Evolutionary conservation across 2,329 filamentous ascomycete species (phyloP).

Genomic region (Teratosphaeria epicoccoides): DNA sequence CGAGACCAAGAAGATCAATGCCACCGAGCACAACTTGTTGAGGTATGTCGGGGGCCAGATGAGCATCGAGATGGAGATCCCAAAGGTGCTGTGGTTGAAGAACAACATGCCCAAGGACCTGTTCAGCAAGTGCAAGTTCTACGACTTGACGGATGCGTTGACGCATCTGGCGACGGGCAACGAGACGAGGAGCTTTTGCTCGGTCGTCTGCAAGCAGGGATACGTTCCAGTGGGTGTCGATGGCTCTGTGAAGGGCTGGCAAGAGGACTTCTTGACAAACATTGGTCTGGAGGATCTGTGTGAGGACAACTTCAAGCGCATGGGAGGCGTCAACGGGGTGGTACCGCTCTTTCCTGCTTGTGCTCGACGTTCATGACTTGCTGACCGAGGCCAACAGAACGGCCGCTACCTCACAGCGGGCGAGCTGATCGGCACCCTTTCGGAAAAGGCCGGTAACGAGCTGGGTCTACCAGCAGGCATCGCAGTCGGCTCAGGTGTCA

Average conservation of each 20-base stretch:
- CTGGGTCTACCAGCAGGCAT: constrained; percentile 79
- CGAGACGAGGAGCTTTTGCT: constrained; percentile 88
- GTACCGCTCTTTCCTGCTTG: constrained; percentile 40
- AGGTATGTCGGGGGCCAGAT: constrained; percentile 96
- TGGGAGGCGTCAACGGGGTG: constrained; percentile 90
- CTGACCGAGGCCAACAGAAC: constrained; percentile 51
- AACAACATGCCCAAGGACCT: constrained; percentile 91
- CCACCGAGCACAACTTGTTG: constrained; percentile 80
- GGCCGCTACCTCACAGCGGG: constrained; percentile 85
- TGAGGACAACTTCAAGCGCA: constrained; percentile 79
- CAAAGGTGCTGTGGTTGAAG: constrained; percentile 96
- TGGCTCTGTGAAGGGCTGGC: constrained; percentile 95
- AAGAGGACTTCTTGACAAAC: constrained; percentile 78
- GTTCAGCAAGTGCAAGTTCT: constrained; percentile 92
- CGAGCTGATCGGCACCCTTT: constrained; percentile 76
- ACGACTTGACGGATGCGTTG: constrained; percentile 83
- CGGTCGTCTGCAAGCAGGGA: constrained; percentile 93
- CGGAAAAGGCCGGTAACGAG: constrained; percentile 69
- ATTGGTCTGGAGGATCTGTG: constrained; percentile 80
- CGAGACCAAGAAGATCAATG: constrained; percentile 89
- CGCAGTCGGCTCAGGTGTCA: constrained; percentile 89
- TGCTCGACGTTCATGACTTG: constrained; percentile 3
- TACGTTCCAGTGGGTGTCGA: constrained; percentile 95
- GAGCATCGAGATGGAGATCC: constrained; percentile 99
- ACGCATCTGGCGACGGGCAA: constrained; percentile 90